Evolutionary conservation across 2,329 filamentous ascomycete genomes (phyloP), one percentile per base, ranked within the genome.

Genomic region (Aschersonia sp.): DNA sequence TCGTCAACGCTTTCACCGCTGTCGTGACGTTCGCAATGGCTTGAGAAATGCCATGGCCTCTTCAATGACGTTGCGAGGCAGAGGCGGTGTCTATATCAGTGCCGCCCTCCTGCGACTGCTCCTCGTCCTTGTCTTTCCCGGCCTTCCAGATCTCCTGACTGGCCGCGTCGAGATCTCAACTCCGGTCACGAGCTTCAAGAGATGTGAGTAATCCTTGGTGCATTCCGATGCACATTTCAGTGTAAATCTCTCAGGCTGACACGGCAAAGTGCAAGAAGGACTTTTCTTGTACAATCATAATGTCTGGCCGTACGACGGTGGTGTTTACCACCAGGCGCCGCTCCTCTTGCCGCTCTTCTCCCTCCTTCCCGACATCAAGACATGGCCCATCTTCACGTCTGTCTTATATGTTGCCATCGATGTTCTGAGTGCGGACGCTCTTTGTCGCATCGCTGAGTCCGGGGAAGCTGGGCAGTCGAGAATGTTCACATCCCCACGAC

Each of bases 171-270:
- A 98, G 72, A 84, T 98, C 59, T 96, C 92, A 43, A 98, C 92
- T 29, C 90, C 92, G 40, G 85, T 97, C 44, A 96, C 87, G 57
- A 95, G 90, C 76, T 98, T 96, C 77, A 97, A 97, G 72, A 79
- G 92, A 78, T 72, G 89, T 94, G 74, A 65, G 83, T 66, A 42
- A 5, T 30, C 46, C 22, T 44, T 43, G 45, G 45, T 42, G 31
- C 33, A 30, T 45, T 33, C 29, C 43, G 44, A 22, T 14, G 2
- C 14, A 42, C 40, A 6, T 11, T 3, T 12, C 14, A 7, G 14
- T 12, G 7, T 2, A 42, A 11, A 42, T n/a, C 8, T 39, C 12
- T 8, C 9, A 42, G 14, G 33, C 41, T 22, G 40, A 42, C 29
- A 5, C 29, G 12, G 1, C 39, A 31, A 57, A 94, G 87, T 97